phyloP scores from a whole-genome alignment of 2,329 filamentous ascomycete genomes.

The Alternaria longipes region DNA sequence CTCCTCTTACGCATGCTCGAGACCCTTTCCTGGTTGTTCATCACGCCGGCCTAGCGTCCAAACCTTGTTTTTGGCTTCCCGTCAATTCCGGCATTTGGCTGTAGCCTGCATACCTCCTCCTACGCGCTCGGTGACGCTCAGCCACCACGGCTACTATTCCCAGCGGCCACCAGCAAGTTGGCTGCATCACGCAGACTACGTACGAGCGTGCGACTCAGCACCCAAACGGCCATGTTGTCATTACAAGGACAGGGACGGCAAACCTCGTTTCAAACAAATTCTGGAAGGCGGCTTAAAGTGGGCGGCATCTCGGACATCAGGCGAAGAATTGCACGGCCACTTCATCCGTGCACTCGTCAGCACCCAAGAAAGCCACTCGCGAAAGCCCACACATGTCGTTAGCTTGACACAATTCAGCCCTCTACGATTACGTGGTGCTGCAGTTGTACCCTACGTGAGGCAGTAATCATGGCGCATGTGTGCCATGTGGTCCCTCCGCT shows the following conservation, averaged over 20 bases:
- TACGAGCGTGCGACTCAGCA: neutral
- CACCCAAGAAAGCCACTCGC: conserved; percentile 10
- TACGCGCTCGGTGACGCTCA: neutral
- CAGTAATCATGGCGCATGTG: conserved; percentile 11
- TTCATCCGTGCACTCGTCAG: conserved; percentile 2
- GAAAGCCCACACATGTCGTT: conserved; percentile 11
- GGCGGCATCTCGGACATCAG: neutral
- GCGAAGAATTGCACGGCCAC: conserved; percentile 8
- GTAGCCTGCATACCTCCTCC: conserved; percentile 3
- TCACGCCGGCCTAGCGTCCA: conserved; percentile 10
- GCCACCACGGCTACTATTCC: neutral
- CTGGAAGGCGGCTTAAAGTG: conserved; percentile 6
- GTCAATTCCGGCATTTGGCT: conserved; percentile 9
- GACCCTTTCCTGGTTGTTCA: conserved; percentile 17
- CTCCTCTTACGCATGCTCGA: conserved; percentile 12
- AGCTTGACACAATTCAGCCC: conserved; percentile 17
- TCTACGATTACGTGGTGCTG: conserved; percentile 27
- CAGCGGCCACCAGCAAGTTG: neutral
- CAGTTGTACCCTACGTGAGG: conserved; percentile 22
- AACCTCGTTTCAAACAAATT: conserved; percentile 17
- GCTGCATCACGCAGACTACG: neutral
- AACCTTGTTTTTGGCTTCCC: conserved; percentile 13
- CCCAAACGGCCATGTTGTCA: conserved; percentile 5
- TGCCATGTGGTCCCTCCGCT: conserved; percentile 7
- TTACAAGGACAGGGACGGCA: conserved; percentile 9